Conservation (phyloP, 192 early-diverging fungal genomes). For the Backusella morwellensis region DNA sequence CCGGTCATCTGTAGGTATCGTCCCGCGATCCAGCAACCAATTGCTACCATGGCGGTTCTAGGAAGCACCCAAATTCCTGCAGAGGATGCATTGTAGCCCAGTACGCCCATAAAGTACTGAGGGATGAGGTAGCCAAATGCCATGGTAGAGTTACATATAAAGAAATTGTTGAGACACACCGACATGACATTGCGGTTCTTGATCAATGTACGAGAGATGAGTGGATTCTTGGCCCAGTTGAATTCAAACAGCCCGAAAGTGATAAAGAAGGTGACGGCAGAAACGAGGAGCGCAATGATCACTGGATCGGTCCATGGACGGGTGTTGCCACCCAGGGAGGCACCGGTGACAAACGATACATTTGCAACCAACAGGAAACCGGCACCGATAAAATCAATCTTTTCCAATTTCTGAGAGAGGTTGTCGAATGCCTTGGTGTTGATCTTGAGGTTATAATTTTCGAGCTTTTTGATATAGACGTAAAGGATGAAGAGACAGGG, state of each 20-base stretch:
- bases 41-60: constrained; percentile 21
- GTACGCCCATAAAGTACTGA: constrained; percentile 29
- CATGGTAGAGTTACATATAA: constrained; percentile 36
- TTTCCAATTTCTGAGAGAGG: constrained; percentile 54
- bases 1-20: constrained; percentile 20
- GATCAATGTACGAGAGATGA: constrained; percentile 61
- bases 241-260: constrained; percentile 56
- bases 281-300: constrained; percentile 57
- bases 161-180: constrained; percentile 61
- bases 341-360: constrained; percentile 65
- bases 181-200: constrained; percentile 61
- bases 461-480: constrained; percentile 26
- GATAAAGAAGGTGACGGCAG: constrained; percentile 45
- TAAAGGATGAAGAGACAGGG: constrained; percentile 58
- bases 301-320: constrained; percentile 67
- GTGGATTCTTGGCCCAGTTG: constrained; percentile 64
- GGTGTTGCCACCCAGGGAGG: constrained; percentile 69
- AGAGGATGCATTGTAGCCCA: constrained; percentile 26
- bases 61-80: constrained; percentile 34
- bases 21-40: constrained; percentile 28
- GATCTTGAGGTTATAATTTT: constrained; percentile 28
- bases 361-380: constrained; percentile 46
- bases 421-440: constrained; percentile 41
- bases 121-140: constrained; percentile 14
- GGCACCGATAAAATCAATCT: constrained; percentile 70